phyloP scores from a whole-genome alignment of 345 rosid species.

The Eucalyptus marginata region DNA sequence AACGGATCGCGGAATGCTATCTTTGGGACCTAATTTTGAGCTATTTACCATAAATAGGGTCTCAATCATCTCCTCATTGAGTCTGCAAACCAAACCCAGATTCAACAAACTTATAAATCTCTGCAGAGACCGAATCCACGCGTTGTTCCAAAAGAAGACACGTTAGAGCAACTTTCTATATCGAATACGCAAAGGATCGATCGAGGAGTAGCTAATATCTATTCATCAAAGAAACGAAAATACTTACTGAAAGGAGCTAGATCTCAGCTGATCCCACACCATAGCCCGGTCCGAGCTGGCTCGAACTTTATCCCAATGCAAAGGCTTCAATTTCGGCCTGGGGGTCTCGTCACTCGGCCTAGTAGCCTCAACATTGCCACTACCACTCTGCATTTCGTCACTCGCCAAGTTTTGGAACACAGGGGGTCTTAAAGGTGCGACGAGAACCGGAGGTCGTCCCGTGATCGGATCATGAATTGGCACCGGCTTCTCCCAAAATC shows the following conservation, averaged over 20 bases:
- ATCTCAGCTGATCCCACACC: constrained; percentile 94
- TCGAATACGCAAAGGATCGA: not conserved
- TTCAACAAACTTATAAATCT: not conserved
- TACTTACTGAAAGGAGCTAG: constrained; percentile 94
- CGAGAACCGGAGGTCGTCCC: constrained; percentile 27
- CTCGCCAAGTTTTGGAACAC: constrained; percentile 1
- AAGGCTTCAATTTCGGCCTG: constrained; percentile 77
- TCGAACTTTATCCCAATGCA: constrained; percentile 98
- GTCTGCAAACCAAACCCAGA: constrained; percentile 26
- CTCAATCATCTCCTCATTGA: constrained; percentile 98
- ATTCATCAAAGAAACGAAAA: not conserved
- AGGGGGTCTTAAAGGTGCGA: constrained; percentile 23
- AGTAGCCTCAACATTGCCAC: constrained; percentile 2
- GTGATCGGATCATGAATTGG: not conserved
- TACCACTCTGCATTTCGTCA: constrained; percentile 6
- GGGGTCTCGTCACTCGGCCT: constrained; percentile 29
- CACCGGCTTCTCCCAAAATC: constrained; percentile 38
- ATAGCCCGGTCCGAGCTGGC: constrained; percentile 84
- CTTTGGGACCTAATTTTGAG: constrained; percentile 33
- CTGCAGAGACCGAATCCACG: not conserved
- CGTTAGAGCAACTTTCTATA: not conserved
- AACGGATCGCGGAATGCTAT: constrained; percentile 13
- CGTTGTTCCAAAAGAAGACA: not conserved
- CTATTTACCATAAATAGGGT: constrained; percentile 62
- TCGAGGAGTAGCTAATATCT: not conserved